These are phyloP conservation scores for Raddia guianensis DNA, from an alignment of 176 grass and related monocot species.

Conservation along the genomic window DNA sequence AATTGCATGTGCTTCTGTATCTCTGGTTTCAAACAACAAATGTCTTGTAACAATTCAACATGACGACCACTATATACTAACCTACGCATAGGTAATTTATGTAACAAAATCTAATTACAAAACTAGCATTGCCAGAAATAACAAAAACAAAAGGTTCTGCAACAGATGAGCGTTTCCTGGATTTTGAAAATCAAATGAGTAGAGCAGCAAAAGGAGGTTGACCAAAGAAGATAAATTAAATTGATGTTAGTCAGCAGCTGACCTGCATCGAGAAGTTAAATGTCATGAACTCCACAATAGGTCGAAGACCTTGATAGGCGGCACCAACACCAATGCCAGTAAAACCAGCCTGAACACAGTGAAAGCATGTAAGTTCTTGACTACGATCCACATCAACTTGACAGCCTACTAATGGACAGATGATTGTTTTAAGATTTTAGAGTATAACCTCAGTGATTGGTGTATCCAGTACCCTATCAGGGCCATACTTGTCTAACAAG, in stretches of 20 bases:
- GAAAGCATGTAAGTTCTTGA: constrained; percentile 6
- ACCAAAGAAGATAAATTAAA: background rate
- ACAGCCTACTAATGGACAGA: background rate
- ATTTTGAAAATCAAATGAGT: background rate
- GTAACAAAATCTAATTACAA: background rate
- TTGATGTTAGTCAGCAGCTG: background rate
- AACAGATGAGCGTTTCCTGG: background rate
- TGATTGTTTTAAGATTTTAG: background rate
- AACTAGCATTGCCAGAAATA: background rate
- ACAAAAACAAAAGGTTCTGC: background rate
- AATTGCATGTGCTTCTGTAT: background rate
- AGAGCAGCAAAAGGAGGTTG: background rate
- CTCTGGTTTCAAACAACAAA: background rate
- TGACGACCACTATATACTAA: background rate
- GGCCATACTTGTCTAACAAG: constrained; percentile 97
- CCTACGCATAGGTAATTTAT: background rate
- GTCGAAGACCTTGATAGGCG: constrained; percentile 90
- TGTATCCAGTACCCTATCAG: constrained; percentile 97
- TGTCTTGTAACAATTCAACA: background rate
- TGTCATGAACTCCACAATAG: constrained; percentile 96
- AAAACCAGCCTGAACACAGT: constrained; percentile 84
- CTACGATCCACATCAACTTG: background rate
- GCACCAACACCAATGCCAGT: constrained; percentile 95
- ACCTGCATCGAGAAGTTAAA: constrained; percentile 99
- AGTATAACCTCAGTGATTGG: constrained; percentile 88